Conservation (phyloP, 2,329 filamentous ascomycete genomes). For the Exophiala spinifera region DNA sequence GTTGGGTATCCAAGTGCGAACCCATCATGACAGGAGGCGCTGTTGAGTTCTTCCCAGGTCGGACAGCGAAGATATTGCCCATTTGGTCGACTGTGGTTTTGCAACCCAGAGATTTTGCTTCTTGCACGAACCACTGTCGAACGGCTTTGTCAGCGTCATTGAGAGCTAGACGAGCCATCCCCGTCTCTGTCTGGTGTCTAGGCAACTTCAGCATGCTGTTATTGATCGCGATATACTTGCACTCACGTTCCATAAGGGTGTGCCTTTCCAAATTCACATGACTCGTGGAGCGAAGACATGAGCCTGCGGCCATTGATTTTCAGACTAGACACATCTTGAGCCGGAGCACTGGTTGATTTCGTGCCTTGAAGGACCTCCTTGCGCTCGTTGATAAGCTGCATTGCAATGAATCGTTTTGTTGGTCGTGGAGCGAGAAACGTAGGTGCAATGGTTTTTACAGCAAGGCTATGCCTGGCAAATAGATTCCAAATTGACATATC, state of each 20-base stretch:
- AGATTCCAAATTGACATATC: background rate
- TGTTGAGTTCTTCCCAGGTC: constrained; percentile 57
- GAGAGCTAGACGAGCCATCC: constrained; percentile 71
- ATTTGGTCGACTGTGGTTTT: constrained; percentile 67
- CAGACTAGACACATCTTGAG: constrained; percentile 1
- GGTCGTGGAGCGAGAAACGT: background rate
- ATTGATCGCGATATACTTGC: constrained; percentile 1
- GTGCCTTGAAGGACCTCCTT: constrained; percentile 1
- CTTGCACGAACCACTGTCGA: constrained; percentile 71
- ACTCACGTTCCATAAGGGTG: constrained; percentile 14
- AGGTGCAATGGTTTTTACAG: background rate
- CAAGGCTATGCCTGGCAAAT: background rate
- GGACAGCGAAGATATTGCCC: constrained; percentile 76
- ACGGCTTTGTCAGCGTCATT: constrained; percentile 68
- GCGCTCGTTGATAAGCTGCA: constrained; percentile 8
- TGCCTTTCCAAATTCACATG: constrained; percentile 15
- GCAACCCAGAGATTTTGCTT: constrained; percentile 62
- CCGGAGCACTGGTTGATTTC: constrained; percentile 1
- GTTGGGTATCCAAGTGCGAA: constrained; percentile 57
- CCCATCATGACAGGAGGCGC: constrained; percentile 66
- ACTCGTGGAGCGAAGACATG: constrained; percentile 12
- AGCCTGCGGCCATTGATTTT: constrained; percentile 14
- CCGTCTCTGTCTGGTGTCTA: constrained; percentile 50
- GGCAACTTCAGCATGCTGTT: constrained; percentile 5
- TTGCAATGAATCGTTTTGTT: background rate